Base-by-base conservation (phyloP, 2,329 filamentous ascomycete genomes). In the Zymoseptoria tritici region DNA sequence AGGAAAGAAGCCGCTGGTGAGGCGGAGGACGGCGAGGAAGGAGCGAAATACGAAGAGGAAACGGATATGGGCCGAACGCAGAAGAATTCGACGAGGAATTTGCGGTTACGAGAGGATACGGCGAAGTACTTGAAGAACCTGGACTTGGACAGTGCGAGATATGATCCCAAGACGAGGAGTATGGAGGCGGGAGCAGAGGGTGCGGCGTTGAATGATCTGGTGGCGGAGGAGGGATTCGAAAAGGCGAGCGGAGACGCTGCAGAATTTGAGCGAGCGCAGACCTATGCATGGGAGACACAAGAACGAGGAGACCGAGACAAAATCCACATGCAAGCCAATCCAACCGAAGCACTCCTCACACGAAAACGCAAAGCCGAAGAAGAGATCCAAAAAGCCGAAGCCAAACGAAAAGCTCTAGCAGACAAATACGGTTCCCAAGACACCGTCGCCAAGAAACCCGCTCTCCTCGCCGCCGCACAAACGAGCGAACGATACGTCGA, bases 11-110 rank as follows among this genome's bases (percentile, higher is more conserved):
- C 68, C 3, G 70, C 74, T 21, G 64, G 54, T 1, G 64, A 61
- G 16, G 76, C 75, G 3, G 80, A 78, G 7, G 76, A 75, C 2
- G 80, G 76, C 13, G 79, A 82, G 4, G 82, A 81, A 55, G 83
- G 84, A 58, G 83, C 81, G 58, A 81, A 80, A 57, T 97, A 97
- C 72, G 91, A 93, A 49, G 94, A 96, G 71, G 93, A 97, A 73
- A 93, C 90, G 24, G 93, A 97, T 73, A 97, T 99, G 91, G 93
- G 92, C 64, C 86, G 92, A 63, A 88, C 96, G 70, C 91, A 97
- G 74, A 88, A 88, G 67, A 97, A 91, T 21, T 89, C 91, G 6
- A 96, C 94, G 1, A 84, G 91, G 60, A 95, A 97, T 71, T 80
- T 99, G 59, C 85, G 94, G 64, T 85, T 99, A 73, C 85, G 94